These are phyloP conservation scores for Botrytis paeoniae DNA, from an alignment of 2,329 filamentous ascomycete species.

Conservation along the genomic window DNA sequence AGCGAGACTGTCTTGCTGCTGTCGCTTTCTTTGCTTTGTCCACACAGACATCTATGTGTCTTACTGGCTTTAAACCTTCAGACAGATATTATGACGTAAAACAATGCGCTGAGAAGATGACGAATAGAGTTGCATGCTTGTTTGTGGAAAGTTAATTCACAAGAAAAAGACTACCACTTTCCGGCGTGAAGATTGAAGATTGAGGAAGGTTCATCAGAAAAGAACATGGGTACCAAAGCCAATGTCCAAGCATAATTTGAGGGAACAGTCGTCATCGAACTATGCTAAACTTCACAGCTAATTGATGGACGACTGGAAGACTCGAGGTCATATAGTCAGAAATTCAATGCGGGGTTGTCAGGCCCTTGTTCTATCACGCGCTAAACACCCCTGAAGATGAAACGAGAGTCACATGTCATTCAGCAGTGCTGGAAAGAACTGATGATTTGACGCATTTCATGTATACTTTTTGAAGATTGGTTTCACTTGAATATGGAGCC, in stretches of 20 bases:
- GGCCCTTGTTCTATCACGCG: neutral
- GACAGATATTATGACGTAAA: neutral
- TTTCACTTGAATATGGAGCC: neutral
- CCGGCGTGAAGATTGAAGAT: neutral
- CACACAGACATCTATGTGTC: neutral
- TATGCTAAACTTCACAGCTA: neutral
- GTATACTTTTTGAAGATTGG: neutral
- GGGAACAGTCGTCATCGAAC: no score
- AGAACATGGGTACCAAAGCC: neutral
- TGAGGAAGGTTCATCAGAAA: neutral
- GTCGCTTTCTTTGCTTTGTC: no score
- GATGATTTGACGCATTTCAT: neutral
- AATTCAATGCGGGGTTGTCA: neutral
- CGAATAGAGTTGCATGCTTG: neutral
- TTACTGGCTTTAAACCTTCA: neutral
- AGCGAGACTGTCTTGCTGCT: neutral
- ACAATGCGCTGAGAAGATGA: neutral
- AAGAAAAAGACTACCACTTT: neutral
- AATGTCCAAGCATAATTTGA: neutral
- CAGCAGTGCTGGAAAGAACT: neutral
- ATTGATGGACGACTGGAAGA: neutral
- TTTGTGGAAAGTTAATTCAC: neutral
- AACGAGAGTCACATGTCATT: neutral
- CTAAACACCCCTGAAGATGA: neutral
- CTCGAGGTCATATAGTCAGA: neutral